Evolutionary conservation across 2,329 filamentous ascomycete species (phyloP), one percentile per base, ranked within the genome.

Genomic region (Cordyceps farinosa): DNA sequence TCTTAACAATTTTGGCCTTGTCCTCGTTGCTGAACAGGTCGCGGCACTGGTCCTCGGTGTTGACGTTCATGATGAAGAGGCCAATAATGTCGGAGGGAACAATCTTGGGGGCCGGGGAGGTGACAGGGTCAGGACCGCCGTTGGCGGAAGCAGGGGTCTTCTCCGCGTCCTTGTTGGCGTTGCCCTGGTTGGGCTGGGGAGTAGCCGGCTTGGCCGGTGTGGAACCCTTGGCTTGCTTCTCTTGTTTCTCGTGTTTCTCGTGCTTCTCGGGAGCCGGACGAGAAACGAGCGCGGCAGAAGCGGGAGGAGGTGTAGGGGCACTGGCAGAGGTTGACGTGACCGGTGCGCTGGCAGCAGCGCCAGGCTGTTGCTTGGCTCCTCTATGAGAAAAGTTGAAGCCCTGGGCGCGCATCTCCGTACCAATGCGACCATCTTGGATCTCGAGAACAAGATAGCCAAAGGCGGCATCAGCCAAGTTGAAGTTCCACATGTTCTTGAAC

Each of bases 401-500:
- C 73, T 99, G 95, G 29, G 95, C 95, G 67, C 92, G 88, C 95
- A 99, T 99, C 79, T 99, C 95, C 0, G 95, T 99, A 53, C 93
- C 95, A 69, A 99, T 98, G 50, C 95, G 88, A 58, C 95, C 95
- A 72, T 92, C 91, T 73, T 99, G 95, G 65, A 99, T 89, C 75
- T 99, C 95, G 64, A 99, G 79, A 17, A 98, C 92, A 58, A 99
- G 83, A 83, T 92, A 99, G 65, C 95, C 95, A 75, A 98, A 99
- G 27, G 95, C 94, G 62, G 95, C 95, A 80, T 99, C 95, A 36
- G 95, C 95, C 68, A 99, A 79, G 76, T 98, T 98, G 80, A 99
- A 99, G 78, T 99, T 99, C 95, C 95, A 99, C 95, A 98, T 98
- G 76, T 99, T 99, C 82, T 99, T 99, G 85, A 99, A 99, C 1